Conservation (phyloP, 1,284 basidiomycete genomes). For the Ganoderma sinense region DNA sequence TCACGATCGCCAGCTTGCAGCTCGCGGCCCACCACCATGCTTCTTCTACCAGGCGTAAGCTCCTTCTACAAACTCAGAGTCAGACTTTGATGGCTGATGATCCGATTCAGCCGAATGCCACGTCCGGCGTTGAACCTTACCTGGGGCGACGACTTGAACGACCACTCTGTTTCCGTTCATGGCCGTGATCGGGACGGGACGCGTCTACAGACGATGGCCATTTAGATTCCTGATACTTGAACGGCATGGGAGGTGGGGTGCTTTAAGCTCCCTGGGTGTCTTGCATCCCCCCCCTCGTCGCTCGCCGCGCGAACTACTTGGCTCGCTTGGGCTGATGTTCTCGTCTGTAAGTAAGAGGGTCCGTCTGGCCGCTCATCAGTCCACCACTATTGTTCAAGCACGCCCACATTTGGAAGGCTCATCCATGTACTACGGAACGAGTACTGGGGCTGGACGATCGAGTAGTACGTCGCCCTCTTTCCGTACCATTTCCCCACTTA, state of each 20-base stretch:
- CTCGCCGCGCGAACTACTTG: too few species aligned
- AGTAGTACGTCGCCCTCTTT: background rate
- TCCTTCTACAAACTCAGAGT: background rate
- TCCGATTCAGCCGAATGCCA: background rate
- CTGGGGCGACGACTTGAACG: background rate
- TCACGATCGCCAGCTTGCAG: too few species aligned
- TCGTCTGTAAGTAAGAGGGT: background rate
- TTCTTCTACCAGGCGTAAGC: background rate
- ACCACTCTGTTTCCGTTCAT: background rate
- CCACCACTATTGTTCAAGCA: background rate
- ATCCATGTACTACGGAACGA: background rate
- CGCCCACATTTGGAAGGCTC: background rate
- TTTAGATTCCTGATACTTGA: background rate
- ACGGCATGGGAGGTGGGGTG: background rate
- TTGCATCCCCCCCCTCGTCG: too few species aligned
- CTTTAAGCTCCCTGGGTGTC: background rate
- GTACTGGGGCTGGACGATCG: background rate
- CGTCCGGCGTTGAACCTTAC: background rate
- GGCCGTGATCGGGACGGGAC: background rate
- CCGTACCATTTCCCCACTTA: background rate
- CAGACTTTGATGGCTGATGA: background rate
- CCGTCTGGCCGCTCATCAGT: background rate
- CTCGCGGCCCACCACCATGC: too few species aligned
- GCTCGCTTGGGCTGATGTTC: too few species aligned
- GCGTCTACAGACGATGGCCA: background rate